Evolutionary conservation across 1,139 yeast species (phyloP).

Genomic region (Kurtzmaniella quercitrusa): DNA sequence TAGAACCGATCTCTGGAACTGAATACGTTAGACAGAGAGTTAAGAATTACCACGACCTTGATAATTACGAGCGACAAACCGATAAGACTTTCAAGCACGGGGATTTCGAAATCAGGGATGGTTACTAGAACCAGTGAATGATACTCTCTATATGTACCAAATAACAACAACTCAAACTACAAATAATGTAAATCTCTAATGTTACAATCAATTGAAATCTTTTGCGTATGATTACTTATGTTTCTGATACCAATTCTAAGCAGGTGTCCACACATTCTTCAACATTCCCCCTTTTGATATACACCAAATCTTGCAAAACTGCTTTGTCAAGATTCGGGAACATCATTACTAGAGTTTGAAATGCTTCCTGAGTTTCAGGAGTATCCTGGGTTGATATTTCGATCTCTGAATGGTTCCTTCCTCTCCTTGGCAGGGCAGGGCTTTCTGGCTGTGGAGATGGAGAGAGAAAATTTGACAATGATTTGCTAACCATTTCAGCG

Average conservation of each 20-base stretch:
- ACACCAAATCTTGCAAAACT: conserved; percentile 66
- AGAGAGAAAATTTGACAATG: conserved; percentile 40
- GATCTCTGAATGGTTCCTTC: neutral
- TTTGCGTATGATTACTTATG: conserved; percentile 8
- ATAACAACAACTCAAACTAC: too few relatives aligned
- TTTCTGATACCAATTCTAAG: conserved; percentile 26
- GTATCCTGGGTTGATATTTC: neutral
- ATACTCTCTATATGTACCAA: too few relatives aligned
- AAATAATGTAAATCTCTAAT: neutral
- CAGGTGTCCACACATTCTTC: conserved; percentile 75
- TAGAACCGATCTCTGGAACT: conserved; percentile 22
- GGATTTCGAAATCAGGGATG: conserved; percentile 23
- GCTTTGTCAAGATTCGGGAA: conserved; percentile 72
- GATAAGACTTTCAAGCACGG: conserved; percentile 24
- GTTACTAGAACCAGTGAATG: conserved; percentile 10
- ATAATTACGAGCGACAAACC: conserved; percentile 18
- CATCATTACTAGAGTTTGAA: conserved; percentile 55
- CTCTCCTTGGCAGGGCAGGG: conserved; percentile 7
- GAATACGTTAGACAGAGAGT: conserved; percentile 27
- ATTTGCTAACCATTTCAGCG: conserved; percentile 51
- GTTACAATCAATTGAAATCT: too few relatives aligned
- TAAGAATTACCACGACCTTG: conserved; percentile 21
- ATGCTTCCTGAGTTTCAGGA: conserved; percentile 18
- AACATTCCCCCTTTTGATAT: conserved; percentile 61
- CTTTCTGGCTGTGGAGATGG: conserved; percentile 32